These are phyloP conservation scores for Phoma sp. DNA, from an alignment of 2,329 filamentous ascomycete species.

Conservation along the genomic window DNA sequence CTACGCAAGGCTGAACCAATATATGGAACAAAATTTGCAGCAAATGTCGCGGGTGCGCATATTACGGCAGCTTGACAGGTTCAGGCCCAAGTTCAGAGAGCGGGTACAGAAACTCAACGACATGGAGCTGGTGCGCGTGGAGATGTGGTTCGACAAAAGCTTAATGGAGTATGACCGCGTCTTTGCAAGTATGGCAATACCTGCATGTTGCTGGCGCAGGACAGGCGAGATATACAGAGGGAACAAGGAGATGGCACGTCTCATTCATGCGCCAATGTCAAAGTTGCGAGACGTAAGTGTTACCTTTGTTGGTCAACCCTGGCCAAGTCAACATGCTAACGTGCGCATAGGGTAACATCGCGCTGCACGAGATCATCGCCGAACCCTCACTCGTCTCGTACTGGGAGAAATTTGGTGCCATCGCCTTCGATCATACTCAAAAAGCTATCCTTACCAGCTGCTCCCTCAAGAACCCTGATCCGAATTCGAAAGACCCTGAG, in stretches of 20 bases:
- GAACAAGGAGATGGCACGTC: slow-evolving; percentile 98
- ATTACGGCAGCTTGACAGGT: slow-evolving; percentile 86
- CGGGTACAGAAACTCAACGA: slow-evolving; percentile 92
- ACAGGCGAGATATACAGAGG: slow-evolving; percentile 97
- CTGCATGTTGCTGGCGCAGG: slow-evolving; percentile 94
- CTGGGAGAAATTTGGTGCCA: slow-evolving; percentile 98
- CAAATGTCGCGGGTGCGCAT: slow-evolving; percentile 88
- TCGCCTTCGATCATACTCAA: slow-evolving; percentile 92
- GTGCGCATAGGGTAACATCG: slow-evolving; percentile 80
- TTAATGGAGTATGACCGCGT: slow-evolving; percentile 98
- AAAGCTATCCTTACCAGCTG: slow-evolving; percentile 96
- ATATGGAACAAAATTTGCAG: slow-evolving; percentile 89
- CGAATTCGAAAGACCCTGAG: slow-evolving; percentile 70
- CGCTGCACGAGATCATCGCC: slow-evolving; percentile 92
- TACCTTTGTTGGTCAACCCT: background rate
- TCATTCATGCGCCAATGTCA: slow-evolving; percentile 92
- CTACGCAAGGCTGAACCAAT: slow-evolving; percentile 85
- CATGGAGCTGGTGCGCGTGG: slow-evolving; percentile 90
- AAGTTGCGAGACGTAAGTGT: slow-evolving; percentile 82
- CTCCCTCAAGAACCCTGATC: slow-evolving; percentile 75
- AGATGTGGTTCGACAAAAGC: slow-evolving; percentile 99
- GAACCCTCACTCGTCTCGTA: slow-evolving; percentile 96
- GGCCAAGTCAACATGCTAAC: slow-evolving; percentile 17
- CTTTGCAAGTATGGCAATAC: slow-evolving; percentile 98
- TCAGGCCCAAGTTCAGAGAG: slow-evolving; percentile 93